Evolutionary conservation across 192 early-diverging fungal species (phyloP).

Genomic region (Nowakowskiella sp.): DNA sequence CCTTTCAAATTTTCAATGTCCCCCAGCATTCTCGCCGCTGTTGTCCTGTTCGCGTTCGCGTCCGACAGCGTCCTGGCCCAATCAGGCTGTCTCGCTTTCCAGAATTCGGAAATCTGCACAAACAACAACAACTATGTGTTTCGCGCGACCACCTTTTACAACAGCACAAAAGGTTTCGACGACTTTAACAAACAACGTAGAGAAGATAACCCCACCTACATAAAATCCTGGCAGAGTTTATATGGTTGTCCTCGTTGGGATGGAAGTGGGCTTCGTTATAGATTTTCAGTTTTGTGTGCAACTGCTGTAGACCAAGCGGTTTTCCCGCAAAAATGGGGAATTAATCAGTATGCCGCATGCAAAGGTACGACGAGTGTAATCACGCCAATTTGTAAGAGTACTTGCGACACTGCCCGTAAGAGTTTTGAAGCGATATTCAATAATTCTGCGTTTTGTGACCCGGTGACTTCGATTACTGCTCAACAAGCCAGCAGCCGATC

Average conservation of each 20-base stretch:
- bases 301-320: not conserved
- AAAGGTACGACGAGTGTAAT: not conserved
- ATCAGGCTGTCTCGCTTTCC: too few relatives aligned
- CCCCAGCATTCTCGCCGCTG: too few relatives aligned
- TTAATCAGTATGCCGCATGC: not conserved
- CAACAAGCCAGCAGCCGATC: not conserved
- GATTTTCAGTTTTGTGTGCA: constrained; percentile 18
- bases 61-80: too few relatives aligned
- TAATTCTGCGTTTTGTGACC: not conserved
- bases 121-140: too few relatives aligned
- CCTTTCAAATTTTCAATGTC: too few relatives aligned
- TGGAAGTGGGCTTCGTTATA: constrained; percentile 21
- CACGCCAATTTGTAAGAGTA: not conserved
- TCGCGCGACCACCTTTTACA: too few relatives aligned
- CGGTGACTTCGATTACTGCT: not conserved
- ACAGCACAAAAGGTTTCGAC: too few relatives aligned
- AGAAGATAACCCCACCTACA: too few relatives aligned
- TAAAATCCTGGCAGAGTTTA: not conserved
- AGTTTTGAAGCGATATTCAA: not conserved
- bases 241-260: constrained; percentile 21
- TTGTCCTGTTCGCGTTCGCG: too few relatives aligned
- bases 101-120: too few relatives aligned
- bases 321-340: not conserved
- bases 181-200: too few relatives aligned
- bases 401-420: not conserved